These are phyloP conservation scores for Cladophialophora yegresii DNA, from an alignment of 2,329 filamentous ascomycete genomes.

Conservation along the genomic window DNA sequence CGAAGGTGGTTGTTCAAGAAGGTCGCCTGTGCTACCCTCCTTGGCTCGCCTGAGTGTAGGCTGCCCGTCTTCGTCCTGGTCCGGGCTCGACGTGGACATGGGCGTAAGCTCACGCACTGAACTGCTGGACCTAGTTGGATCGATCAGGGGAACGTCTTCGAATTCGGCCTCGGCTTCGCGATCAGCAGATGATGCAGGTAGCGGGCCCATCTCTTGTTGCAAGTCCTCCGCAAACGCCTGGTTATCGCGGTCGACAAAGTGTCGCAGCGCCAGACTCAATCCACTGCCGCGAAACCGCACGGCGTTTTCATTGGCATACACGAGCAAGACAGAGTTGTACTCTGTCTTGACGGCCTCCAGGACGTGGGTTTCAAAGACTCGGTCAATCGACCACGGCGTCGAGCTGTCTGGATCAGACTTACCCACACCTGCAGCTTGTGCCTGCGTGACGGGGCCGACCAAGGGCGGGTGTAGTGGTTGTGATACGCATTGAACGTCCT, in stretches of 20 bases:
- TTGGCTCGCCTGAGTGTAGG: slow-evolving; percentile 33
- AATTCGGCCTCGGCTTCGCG: slow-evolving; percentile 25
- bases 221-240: slow-evolving; percentile 42
- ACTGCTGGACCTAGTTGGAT: slow-evolving; percentile 28
- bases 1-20: slow-evolving; percentile 34
- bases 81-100: slow-evolving; percentile 34
- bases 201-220: slow-evolving; percentile 27
- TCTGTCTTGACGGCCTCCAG: slow-evolving; percentile 57
- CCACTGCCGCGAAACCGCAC: slow-evolving; percentile 41
- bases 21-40: slow-evolving; percentile 8
- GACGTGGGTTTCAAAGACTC: slow-evolving; percentile 56
- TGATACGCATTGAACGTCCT: slow-evolving; percentile 2
- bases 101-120: slow-evolving; percentile 33
- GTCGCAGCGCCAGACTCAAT: slow-evolving; percentile 37
- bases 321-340: slow-evolving; percentile 55
- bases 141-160: slow-evolving; percentile 33
- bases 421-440: slow-evolving; percentile 24
- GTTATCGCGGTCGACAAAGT: slow-evolving; percentile 56
- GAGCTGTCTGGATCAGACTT: slow-evolving; percentile 38
- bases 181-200: slow-evolving; percentile 7
- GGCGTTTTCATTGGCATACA: slow-evolving; percentile 60
- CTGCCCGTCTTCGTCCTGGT: slow-evolving; percentile 32
- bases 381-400: slow-evolving; percentile 45
- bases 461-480: slow-evolving; percentile 7
- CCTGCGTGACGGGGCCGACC: slow-evolving; percentile 27